Evolutionary conservation across 768 basidiomycete species (phyloP).

Genomic region (Mrakia blollopis): DNA sequence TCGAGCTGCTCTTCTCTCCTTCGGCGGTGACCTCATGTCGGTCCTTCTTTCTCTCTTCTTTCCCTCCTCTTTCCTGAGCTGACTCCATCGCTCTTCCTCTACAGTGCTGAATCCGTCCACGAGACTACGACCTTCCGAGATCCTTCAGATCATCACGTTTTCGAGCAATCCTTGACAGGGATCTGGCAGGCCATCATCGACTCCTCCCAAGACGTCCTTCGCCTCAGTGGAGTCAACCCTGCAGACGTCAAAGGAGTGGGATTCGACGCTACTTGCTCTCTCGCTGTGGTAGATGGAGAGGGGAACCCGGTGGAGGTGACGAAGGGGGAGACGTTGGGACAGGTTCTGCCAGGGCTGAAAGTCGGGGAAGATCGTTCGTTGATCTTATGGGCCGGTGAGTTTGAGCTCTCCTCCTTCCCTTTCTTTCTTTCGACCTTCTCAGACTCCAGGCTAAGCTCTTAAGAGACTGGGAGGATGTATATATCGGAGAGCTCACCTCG

Average conservation of each 20-base stretch:
- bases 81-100: background rate
- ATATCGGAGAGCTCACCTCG: no score
- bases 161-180: constrained; percentile 87
- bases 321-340: constrained; percentile 59
- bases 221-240: constrained; percentile 50
- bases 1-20: constrained; percentile 71
- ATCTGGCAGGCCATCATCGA: constrained; percentile 72
- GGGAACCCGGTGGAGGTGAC: constrained; percentile 74
- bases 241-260: constrained; percentile 75
- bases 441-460: background rate
- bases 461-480: background rate
- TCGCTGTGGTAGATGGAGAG: constrained; percentile 72
- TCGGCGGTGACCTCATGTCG: constrained; percentile 59
- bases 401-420: background rate
- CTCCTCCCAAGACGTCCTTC: constrained; percentile 57
- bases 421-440: background rate
- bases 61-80: background rate
- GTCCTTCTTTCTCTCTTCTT: constrained; percentile 25
- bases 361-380: constrained; percentile 68
- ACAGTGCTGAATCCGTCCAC: constrained; percentile 35
- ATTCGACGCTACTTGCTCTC: constrained; percentile 94
- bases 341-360: constrained; percentile 32
- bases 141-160: constrained; percentile 78
- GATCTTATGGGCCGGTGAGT: constrained; percentile 71
- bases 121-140: constrained; percentile 85